Base-by-base conservation (phyloP, 352 stramenopile genomes). In the Globisporangium rhizosaccharum region DNA sequence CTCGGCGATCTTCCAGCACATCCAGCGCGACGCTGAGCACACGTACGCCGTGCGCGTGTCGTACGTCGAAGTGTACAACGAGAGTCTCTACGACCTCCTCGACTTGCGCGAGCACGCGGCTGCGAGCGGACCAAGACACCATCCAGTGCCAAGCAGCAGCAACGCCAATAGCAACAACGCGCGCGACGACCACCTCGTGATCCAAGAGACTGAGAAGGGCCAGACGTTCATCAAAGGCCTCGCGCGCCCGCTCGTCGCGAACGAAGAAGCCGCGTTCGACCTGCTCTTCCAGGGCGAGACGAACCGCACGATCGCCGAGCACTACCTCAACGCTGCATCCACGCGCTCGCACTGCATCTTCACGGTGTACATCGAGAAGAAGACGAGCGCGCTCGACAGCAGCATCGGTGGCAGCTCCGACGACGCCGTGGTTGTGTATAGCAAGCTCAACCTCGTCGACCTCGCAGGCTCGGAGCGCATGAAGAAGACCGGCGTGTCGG, bases 401-500 rank as follows among this genome's bases (percentile, higher is more conserved):
- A 51, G 46, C 9, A 41, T 54, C 23, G n/a, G 0, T 17, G 30
- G 8, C 47, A 18, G 1, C 3, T 37, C 23, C 11, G 26, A 26
- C 10, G 46, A 51, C 15, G 55, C 61, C 20, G 59, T 63, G n/a
- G 61, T 73, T 10, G 68, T 85, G 23, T 85, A 81, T 61, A 90
- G 87, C 64, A 97, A 97, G 59, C 76, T 98, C 37, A 96, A 97
- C 59, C 85, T 97, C 23, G 90, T 98, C 11, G 92, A 98, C 62
- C 77, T 98, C 33, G 92, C 92, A 0, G 92, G 92, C 11, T 97
- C 89, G 6, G 92, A 98, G 70, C 96, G 96, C 50, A 97, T 90
- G 74, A 89, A 95, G 58, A 82, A 82, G 36, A 84, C 80, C 1
- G 69, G 72, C 18, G 72, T 82, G n/a, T 73, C 74, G 4, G 81